Evolutionary conservation across 176 grass and related monocot species (phyloP), one percentile per base, ranked within the genome.

Genomic region (Musa troglodytarum): DNA sequence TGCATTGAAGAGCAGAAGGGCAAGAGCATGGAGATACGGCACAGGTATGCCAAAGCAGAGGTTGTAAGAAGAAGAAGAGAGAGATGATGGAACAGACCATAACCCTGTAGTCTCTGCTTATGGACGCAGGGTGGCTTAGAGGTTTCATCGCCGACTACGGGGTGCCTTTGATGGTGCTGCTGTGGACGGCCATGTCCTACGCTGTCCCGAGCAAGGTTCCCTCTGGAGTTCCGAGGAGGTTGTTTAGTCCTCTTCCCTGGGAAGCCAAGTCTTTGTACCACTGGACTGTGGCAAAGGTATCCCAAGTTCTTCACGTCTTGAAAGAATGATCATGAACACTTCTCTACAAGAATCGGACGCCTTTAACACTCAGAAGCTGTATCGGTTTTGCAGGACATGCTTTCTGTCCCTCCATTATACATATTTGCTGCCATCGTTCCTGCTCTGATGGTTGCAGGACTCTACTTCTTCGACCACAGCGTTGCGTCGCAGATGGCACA

Each of bases 391-490:
- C 86, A 99, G 95, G 95, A 99, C 81, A 76, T 99, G 64, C 81
- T 92, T 50, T 92, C 85, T 49, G 91, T 94, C 43, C 88, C 95
- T 79, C 78, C 74, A 43, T 26, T 71, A 15, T 99, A 99, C 75
- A 99, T 99, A 82, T 92, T 99, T 75, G 84, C 85, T 8, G 95
- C 95, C 69, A 83, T 94, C 63, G 24, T 99, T 65, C 95, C 95
- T 69, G 91, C 95, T 63, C 29, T 87, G 78, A 99, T 99, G 95
- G 86, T 99, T 63, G 78, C 95, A 24, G 95, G 95, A 29, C 86
- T 99, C 61, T 99, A 94, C 78, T 99, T 99, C 83, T 99, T 99
- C 76, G 95, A 99, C 75, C 95, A 99, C 56, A 88, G 88, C 20
- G 95, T 99, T 52, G 90, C 95, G 82, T 92, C 95, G 34, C 91